Conservation (phyloP, 768 basidiomycete genomes). For the Coprinopsis marcescibilis region DNA sequence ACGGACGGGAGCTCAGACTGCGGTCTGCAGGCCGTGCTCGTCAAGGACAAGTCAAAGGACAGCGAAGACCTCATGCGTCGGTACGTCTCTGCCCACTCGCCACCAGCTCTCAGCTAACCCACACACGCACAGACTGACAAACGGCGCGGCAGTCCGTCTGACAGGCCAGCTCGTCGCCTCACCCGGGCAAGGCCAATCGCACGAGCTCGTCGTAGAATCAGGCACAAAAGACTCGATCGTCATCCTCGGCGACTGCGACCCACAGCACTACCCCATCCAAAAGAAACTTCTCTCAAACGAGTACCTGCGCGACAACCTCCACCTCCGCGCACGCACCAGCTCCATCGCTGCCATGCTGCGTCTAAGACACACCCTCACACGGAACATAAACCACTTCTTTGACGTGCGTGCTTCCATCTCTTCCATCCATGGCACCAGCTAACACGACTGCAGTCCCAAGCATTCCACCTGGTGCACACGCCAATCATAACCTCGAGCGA, state of each 20-base stretch:
- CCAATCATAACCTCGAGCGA: slow-evolving; percentile 89
- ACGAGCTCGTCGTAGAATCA: slow-evolving; percentile 42
- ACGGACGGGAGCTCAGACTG: slow-evolving; percentile 71
- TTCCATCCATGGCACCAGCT: slow-evolving; percentile 1
- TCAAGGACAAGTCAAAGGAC: slow-evolving; percentile 22
- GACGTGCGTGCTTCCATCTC: slow-evolving; percentile 41
- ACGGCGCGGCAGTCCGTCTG: slow-evolving; percentile 35
- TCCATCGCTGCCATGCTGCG: slow-evolving; percentile 70
- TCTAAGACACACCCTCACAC: slow-evolving; percentile 53
- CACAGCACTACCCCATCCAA: slow-evolving; percentile 85
- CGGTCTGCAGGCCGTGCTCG: slow-evolving; percentile 78
- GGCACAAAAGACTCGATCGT: slow-evolving; percentile 25
- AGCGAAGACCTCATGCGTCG: slow-evolving; percentile 20
- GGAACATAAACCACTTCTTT: slow-evolving; percentile 62
- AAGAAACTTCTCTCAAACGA: slow-evolving; percentile 78
- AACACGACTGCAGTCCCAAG: slow-evolving; percentile 50
- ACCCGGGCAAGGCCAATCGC: slow-evolving; percentile 40
- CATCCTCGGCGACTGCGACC: slow-evolving; percentile 43
- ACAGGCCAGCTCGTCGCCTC: slow-evolving; percentile 40
- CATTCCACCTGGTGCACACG: slow-evolving; percentile 74
- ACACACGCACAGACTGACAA: slow-evolving; percentile 28
- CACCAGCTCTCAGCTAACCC: slow-evolving; percentile 17
- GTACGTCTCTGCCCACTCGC: slow-evolving; percentile 17
- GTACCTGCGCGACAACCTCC: slow-evolving; percentile 79
- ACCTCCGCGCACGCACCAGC: slow-evolving; percentile 81